Base-by-base conservation (phyloP, 306 rosid genomes). In the Fragaria iinumae region DNA sequence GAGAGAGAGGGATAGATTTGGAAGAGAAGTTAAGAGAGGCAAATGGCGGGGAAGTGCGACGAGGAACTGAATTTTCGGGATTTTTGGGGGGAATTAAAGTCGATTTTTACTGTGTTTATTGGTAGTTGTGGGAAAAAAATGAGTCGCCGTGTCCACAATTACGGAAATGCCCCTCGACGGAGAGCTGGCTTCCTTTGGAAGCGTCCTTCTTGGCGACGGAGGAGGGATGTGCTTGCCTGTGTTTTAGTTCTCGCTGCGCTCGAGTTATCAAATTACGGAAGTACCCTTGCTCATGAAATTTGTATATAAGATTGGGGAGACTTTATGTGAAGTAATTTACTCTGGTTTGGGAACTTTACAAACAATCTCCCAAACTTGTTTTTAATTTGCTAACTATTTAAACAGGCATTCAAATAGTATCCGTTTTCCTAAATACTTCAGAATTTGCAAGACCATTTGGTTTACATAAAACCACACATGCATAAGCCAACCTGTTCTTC, bases 41-140 rank as follows among this genome's bases (percentile, higher is more conserved):
- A 85, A 88, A 81, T 94, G 98, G 98, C 98, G 98, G 97, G 98
- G 94, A 87, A 84, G 76, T 74, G 80, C 49, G 85, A 53, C 69
- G 59, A 77, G 80, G 80, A 74, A 67, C 76, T 76, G 77, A 87
- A 75, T 39, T 73, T 44, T 80, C 74, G 75, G 87, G 86, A 64
- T 80, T 73, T 82, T 78, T 76, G 20, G 27, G 45, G 59, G 71
- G 52, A 0, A 50, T 75, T 8, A 23, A 41, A 78, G 74, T 59
- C 77, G 87, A 85, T 60, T 60, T 69, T 70, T 70, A 18, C 47
- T 7, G 59, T 3, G 77, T 2, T 52, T 41, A 27, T 14, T 4
- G 48, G 69, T 34, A 48, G 18, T 14, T 20, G 75, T 43, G 8
- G 77, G 80, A 75, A 73, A 72, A 11, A 70, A 72, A 6, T 1